Evolutionary conservation across 164 flowering plant genomes (phyloP), one percentile per base, ranked within the genome.

Genomic region (Tetracentron sinense): DNA sequence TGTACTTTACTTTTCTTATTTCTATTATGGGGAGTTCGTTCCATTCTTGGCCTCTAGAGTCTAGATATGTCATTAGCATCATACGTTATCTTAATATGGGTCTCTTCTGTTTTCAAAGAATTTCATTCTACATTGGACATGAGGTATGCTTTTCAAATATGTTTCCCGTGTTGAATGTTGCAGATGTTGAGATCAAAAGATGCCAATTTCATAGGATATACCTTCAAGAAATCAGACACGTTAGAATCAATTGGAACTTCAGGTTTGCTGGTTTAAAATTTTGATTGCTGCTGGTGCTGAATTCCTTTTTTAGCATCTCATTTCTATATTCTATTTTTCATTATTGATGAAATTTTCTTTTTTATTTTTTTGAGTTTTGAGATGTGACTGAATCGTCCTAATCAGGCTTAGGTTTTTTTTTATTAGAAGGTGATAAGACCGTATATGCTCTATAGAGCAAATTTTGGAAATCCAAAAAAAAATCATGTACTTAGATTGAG

Each of bases 181-280:
- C 90, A 88, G 97, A 91, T 88, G 97, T 71, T 91, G 82, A 82
- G 91, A 61, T 91, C 96, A 33, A 91, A 83, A 72, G 97, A 91
- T 71, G 66, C 90, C 60, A 84, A 91, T 67, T 91, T 88, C 74
- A 83, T 88, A 33, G 97, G 95, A 58, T 91, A 75, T 70, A 88
- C 95, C 21, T 91, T 77, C 77, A 91, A 80, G 78, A 91, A 91
- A 63, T 91, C 97, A 38, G 93, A 91, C 59, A 60, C 80, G 58
- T 63, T 79, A 55, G 82, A 82, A 67, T 77, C 97, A 48, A 72
- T 83, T 33, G 88, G 79, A 73, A 68, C 68, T 67, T 78, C 97
- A 75, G 92, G 97, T 90, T 46, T 56, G 71, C 56, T 56, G 15
- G 54, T 48, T 29, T 49, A 44, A 20, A 7, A n/a, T 33, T 29